Evolutionary conservation across 495 filamentous ascomycete species (phyloP).

Genomic region (Neurospora sp.): DNA sequence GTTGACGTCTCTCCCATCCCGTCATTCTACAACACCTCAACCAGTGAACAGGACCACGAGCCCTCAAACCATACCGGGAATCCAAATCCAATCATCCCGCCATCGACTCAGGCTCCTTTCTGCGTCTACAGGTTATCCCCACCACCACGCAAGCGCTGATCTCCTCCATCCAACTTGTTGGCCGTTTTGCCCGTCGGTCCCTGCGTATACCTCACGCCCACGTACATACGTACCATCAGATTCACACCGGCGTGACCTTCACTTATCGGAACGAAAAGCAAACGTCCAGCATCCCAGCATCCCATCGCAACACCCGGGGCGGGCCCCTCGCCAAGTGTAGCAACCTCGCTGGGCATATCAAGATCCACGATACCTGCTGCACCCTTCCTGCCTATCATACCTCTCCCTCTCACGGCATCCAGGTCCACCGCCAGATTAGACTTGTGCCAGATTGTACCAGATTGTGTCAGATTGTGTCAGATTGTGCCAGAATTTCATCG

Average conservation of each 20-base stretch:
- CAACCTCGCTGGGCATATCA: constrained; percentile 8
- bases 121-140: background rate
- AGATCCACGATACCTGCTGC: constrained; percentile 11
- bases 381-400: constrained; percentile 20
- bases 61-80: background rate
- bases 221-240: background rate
- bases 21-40: background rate
- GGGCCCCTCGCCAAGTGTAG: constrained; percentile 7
- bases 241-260: background rate
- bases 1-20: background rate
- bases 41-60: background rate
- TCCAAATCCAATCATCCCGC: background rate
- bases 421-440: constrained; percentile 20
- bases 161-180: background rate
- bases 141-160: background rate
- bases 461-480: constrained; percentile 1
- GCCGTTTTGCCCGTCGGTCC: background rate
- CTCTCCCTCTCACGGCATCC: constrained; percentile 12
- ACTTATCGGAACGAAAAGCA: constrained; percentile 21
- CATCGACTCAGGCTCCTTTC: background rate
- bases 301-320: constrained; percentile 1
- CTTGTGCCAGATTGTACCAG: constrained; percentile 7
- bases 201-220: background rate
- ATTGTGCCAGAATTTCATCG: constrained; percentile 20
- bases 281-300: constrained; percentile 6